Evolutionary conservation across 805 yeast species (phyloP).

Genomic region (Tanozyma kutaoensis): DNA sequence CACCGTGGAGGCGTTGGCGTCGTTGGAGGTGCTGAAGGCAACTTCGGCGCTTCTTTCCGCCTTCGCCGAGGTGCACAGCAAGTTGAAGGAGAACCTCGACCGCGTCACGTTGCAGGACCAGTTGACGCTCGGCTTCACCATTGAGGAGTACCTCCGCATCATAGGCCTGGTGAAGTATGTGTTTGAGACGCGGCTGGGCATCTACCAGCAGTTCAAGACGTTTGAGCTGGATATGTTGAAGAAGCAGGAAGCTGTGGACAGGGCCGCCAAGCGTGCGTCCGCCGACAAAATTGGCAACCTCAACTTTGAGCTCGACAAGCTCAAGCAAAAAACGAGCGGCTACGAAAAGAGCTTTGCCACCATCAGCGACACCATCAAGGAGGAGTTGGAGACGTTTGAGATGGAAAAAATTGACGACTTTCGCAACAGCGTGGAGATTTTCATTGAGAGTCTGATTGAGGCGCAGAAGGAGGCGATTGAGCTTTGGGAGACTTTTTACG

Average conservation of each 20-base stretch:
- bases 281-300: slow-evolving; percentile 48
- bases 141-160: slow-evolving; percentile 76
- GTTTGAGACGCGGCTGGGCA: slow-evolving; percentile 59
- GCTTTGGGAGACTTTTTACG: slow-evolving; percentile 82
- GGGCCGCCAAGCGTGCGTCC: slow-evolving; percentile 33
- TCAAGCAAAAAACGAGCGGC: slow-evolving; percentile 38
- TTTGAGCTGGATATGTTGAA: slow-evolving; percentile 30
- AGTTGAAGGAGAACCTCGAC: slow-evolving; percentile 61
- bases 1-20: slow-evolving; percentile 45
- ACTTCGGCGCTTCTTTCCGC: slow-evolving; percentile 51
- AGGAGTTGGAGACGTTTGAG: slow-evolving; percentile 60
- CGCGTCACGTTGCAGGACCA: slow-evolving; percentile 77
- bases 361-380: slow-evolving; percentile 51
- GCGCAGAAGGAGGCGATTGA: slow-evolving; percentile 86
- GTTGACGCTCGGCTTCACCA: slow-evolving; percentile 70
- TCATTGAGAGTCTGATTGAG: slow-evolving; percentile 81
- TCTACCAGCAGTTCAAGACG: slow-evolving; percentile 27
- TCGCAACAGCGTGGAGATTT: slow-evolving; percentile 80
- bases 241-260: slow-evolving; percentile 31
- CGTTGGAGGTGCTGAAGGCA: slow-evolving; percentile 58
- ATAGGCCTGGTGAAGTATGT: slow-evolving; percentile 64
- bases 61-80: slow-evolving; percentile 59
- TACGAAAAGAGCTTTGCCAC: slow-evolving; percentile 50
- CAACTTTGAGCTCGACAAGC: slow-evolving; percentile 43
- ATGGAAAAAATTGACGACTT: slow-evolving; percentile 69